Evolutionary conservation across 2,329 filamentous ascomycete genomes (phyloP).

Genomic region (Leptographium procerum): DNA sequence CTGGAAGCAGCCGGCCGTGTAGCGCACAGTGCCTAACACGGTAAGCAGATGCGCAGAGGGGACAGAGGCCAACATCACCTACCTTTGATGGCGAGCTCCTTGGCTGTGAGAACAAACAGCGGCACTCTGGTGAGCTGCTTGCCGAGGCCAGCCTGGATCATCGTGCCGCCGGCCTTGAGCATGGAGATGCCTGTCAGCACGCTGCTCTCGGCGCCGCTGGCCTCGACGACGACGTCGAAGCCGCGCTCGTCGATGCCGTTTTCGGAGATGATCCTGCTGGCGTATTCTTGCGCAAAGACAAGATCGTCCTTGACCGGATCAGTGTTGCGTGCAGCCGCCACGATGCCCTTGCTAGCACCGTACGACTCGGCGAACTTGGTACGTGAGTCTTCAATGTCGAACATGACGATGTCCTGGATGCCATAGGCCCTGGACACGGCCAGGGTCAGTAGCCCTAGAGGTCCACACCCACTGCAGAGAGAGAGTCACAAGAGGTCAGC

Average conservation of each 20-base stretch:
- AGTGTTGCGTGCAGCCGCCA: slow-evolving; percentile 10
- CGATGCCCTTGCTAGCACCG: slow-evolving; percentile 13
- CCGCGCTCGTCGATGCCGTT: slow-evolving; percentile 12
- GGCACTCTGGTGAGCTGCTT: slow-evolving; percentile 12
- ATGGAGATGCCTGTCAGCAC: slow-evolving; percentile 15
- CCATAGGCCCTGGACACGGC: slow-evolving; percentile 18
- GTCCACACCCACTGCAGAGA: slow-evolving; percentile 16
- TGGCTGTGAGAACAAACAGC: slow-evolving; percentile 15
- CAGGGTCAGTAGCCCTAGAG: slow-evolving; percentile 17
- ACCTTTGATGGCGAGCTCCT: slow-evolving; percentile 16
- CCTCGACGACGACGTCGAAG: slow-evolving; percentile 16
- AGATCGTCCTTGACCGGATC: slow-evolving; percentile 7
- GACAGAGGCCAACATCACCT: background rate
- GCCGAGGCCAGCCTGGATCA: slow-evolving; percentile 16
- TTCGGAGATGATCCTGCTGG: slow-evolving; percentile 8
- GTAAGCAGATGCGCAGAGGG: background rate
- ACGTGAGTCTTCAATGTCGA: slow-evolving; percentile 18
- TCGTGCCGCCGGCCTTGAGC: slow-evolving; percentile 15
- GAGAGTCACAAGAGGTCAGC: background rate
- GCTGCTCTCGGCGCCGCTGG: slow-evolving; percentile 16
- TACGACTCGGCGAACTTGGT: slow-evolving; percentile 16
- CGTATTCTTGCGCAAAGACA: background rate
- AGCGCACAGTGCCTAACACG: slow-evolving; percentile 15
- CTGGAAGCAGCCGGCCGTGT: slow-evolving; percentile 16
- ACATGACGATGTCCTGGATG: slow-evolving; percentile 17